These are phyloP conservation scores for Luffa aegyptiaca DNA, from an alignment of 306 rosid species.

Conservation along the genomic window DNA sequence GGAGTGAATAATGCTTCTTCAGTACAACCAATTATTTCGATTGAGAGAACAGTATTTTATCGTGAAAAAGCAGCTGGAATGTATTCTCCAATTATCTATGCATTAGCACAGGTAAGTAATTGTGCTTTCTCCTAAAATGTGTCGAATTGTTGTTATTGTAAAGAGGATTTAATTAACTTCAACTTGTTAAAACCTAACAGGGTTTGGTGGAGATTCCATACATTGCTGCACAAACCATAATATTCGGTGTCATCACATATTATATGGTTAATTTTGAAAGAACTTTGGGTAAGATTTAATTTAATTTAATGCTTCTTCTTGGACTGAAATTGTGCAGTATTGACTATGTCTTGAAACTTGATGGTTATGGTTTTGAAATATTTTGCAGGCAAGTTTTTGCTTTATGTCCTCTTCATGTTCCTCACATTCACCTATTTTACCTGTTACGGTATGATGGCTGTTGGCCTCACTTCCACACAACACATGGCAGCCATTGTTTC, in stretches of 20 bases:
- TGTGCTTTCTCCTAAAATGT: too few relatives aligned
- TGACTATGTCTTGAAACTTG: too few relatives aligned
- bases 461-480: slow-evolving; percentile 77
- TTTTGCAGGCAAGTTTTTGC: slow-evolving; percentile 64
- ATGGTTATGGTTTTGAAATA: not conserved
- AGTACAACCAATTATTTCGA: slow-evolving; percentile 80
- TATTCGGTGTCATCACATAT: slow-evolving; percentile 64
- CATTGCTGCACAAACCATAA: slow-evolving; percentile 50
- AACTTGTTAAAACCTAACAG: slow-evolving; percentile 26
- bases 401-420: slow-evolving; percentile 76
- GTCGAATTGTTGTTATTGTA: too few relatives aligned
- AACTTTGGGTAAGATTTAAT: slow-evolving; percentile 33
- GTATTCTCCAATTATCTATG: slow-evolving; percentile 82
- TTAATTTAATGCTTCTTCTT: too few relatives aligned
- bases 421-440: slow-evolving; percentile 88
- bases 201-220: slow-evolving; percentile 86
- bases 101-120: slow-evolving; percentile 54
- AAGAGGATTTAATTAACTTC: too few relatives aligned
- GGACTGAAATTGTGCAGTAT: too few relatives aligned
- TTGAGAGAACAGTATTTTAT: slow-evolving; percentile 80
- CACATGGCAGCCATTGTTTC: slow-evolving; percentile 72
- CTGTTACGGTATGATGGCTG: slow-evolving; percentile 85
- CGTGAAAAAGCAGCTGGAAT: slow-evolving; percentile 86
- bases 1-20: slow-evolving; percentile 77
- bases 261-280: slow-evolving; percentile 63